Conservation (phyloP, 1,284 basidiomycete genomes). For the Somion occarium region DNA sequence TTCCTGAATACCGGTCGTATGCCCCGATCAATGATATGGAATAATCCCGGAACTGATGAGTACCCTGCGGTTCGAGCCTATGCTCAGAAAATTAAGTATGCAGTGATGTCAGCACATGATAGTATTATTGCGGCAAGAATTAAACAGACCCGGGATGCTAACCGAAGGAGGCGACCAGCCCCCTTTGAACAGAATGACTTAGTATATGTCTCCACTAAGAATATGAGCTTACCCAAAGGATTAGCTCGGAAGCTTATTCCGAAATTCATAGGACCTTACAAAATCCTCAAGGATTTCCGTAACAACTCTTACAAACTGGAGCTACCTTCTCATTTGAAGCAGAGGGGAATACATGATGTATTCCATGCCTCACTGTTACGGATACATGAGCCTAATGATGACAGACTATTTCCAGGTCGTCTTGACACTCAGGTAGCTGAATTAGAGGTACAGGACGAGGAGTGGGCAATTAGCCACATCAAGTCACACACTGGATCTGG, state of each 20-base stretch:
- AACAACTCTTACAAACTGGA: slow-evolving; percentile 15
- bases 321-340: slow-evolving; percentile 22
- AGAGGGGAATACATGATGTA: slow-evolving; percentile 23
- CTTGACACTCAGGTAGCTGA: neutral
- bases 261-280: slow-evolving; percentile 30
- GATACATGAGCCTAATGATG: slow-evolving; percentile 1
- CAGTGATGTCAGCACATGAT: slow-evolving; percentile 14
- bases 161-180: slow-evolving; percentile 12
- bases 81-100: slow-evolving; percentile 2
- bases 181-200: slow-evolving; percentile 20
- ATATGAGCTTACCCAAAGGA: slow-evolving; percentile 21
- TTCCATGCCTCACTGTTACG: slow-evolving; percentile 24
- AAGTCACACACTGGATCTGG: neutral
- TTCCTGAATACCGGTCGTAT: no score
- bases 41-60: no score
- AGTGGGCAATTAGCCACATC: neutral
- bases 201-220: slow-evolving; percentile 18
- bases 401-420: slow-evolving; percentile 1
- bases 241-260: no score
- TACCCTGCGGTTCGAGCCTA: no score
- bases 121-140: slow-evolving; percentile 24
- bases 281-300: slow-evolving; percentile 19
- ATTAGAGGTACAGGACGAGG: neutral
- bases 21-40: no score
- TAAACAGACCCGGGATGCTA: slow-evolving; percentile 22